Base-by-base conservation (phyloP, 2,329 filamentous ascomycete species). In the Paraphaeosphaeria minitans region DNA sequence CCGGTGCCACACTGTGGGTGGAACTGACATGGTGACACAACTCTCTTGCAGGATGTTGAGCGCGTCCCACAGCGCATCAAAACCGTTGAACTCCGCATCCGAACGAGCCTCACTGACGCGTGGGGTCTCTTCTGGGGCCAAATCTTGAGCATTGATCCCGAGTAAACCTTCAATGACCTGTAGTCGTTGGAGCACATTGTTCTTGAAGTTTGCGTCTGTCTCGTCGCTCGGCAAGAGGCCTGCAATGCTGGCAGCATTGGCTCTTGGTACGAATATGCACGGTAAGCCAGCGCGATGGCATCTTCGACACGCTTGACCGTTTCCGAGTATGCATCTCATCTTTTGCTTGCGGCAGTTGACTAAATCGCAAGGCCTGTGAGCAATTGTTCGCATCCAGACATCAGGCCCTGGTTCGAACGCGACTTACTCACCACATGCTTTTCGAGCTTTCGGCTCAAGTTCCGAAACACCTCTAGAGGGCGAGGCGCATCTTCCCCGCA, bases 181-280 rank as follows among this genome's bases (percentile, higher is more conserved):
- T 27, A 53, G 21, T 33, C 50, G 35, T 24, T 29, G 50, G 35
- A 53, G 19, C 37, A 53, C 50, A n/a, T 42, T n/a, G 37, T 53
- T 42, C 37, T 42, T 53, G 50, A 53, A 53, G 37, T n/a, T 29
- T 19, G 21, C 16, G 21, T 53, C 35, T 19, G n/a, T 43, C 6
- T 37, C 16, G 13, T 53, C 35, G 50, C 50, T 45, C 12, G 35
- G 27, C 19, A 53, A 43, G 1, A 45, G 41, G 35, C 19, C 41
- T 27, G 41, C 13, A 19, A 53, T 42, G 16, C 22, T 53, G 29
- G 50, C 50, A 29, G 50, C 50, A 43, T 53, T 53, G 50, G 50
- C 50, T 42, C 50, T 53, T 53, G 50, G 50, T 29, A 53, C 50
- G 16, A 53, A 53, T 13, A 53, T 42, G 37, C 50, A 53, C 27